phyloP scores from a whole-genome alignment of 2,329 filamentous ascomycete genomes.

The Helotiales sp. region DNA sequence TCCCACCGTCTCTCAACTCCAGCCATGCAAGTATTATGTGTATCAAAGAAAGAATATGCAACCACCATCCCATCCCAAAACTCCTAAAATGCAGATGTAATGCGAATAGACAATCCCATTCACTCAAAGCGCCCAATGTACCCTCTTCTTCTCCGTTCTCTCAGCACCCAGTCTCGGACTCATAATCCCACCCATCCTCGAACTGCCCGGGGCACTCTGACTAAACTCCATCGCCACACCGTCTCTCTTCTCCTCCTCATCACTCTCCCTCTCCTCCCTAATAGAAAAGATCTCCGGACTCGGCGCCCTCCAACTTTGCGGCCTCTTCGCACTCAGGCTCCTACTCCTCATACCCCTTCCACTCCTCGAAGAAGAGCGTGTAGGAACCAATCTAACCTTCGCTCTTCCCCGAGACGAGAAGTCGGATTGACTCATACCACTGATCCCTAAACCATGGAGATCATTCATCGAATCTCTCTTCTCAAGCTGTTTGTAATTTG shows the following conservation, averaged over 20 bases:
- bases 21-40: background rate
- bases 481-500: background rate
- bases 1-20: background rate
- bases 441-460: constrained; percentile 29
- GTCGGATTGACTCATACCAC: constrained; percentile 26
- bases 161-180: constrained; percentile 23
- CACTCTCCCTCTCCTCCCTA: constrained; percentile 31
- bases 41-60: background rate
- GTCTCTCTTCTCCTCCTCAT: constrained; percentile 17
- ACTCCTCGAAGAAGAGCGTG: constrained; percentile 1
- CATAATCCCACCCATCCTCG: constrained; percentile 12
- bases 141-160: constrained; percentile 33
- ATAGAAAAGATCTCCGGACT: constrained; percentile 35
- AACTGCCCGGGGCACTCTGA: constrained; percentile 21
- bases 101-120: no score
- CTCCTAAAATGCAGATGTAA: constrained; percentile 1
- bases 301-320: constrained; percentile 33
- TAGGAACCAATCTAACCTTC: constrained; percentile 21
- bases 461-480: constrained; percentile 2
- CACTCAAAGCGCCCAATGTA: constrained; percentile 33
- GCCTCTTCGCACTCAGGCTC: constrained; percentile 27
- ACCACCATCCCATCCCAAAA: background rate
- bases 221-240: background rate
- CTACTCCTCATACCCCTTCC: constrained; percentile 28
- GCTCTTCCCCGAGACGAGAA: constrained; percentile 27